Conservation (phyloP, 2,329 filamentous ascomycete species). For the Neofusicoccum ribis region DNA sequence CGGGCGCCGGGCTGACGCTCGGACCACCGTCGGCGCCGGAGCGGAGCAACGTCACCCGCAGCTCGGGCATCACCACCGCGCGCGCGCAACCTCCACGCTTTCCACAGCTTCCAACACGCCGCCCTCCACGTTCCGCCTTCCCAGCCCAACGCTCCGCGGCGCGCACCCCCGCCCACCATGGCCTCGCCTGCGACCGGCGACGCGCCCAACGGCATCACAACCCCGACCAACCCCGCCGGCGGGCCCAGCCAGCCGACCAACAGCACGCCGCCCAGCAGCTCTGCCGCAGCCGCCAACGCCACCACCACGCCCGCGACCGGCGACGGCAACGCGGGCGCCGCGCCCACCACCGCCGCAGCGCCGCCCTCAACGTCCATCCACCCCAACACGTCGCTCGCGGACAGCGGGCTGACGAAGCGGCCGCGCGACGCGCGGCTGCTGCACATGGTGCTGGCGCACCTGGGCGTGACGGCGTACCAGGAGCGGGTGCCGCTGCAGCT, state of each 20-base stretch:
- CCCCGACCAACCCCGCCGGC: constrained; percentile 29
- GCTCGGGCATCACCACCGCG: not conserved
- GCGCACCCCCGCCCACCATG: constrained; percentile 26
- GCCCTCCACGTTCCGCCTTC: not conserved
- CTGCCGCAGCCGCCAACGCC: constrained; percentile 32
- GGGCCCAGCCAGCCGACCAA: constrained; percentile 28
- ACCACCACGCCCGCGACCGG: constrained; percentile 28
- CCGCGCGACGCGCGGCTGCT: constrained; percentile 79
- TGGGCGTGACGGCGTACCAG: constrained; percentile 78
- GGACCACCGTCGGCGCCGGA: not conserved
- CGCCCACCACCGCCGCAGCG: constrained; percentile 25
- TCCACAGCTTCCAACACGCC: not conserved
- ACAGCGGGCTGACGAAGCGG: constrained; percentile 45
- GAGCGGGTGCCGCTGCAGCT: constrained; percentile 79
- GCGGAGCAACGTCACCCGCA: constrained; percentile 1
- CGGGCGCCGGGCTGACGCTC: not conserved
- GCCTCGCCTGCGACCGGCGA: constrained; percentile 38
- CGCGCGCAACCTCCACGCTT: not conserved
- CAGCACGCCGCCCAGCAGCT: constrained; percentile 33
- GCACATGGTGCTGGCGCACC: constrained; percentile 75
- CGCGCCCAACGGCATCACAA: constrained; percentile 40
- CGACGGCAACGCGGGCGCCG: constrained; percentile 17
- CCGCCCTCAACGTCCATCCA: constrained; percentile 27
- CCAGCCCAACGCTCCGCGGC: not conserved
- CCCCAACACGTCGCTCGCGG: constrained; percentile 35